Percentiles rank a stretch among this genome's conserved stretches.
phyloP scores from a whole-genome alignment of 2,329 filamentous ascomycete species.

The Bipolaris victoriae region DNA sequence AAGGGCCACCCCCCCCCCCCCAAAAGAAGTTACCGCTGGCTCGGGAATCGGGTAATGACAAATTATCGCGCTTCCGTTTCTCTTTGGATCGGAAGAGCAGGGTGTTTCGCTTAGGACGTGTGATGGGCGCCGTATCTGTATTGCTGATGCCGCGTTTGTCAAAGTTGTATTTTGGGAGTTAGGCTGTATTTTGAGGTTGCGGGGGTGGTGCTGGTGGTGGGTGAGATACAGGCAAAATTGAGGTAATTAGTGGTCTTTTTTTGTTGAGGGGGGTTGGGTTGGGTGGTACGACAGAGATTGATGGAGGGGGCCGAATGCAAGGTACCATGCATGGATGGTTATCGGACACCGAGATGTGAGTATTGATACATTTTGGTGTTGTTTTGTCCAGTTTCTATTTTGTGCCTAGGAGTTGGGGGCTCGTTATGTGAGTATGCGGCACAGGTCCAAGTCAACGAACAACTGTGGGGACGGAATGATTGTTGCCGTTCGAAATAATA shows the following conservation, averaged over 20 bases:
- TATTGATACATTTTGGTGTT: background rate
- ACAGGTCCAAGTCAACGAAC: background rate
- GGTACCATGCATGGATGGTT: background rate
- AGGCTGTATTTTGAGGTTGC: background rate
- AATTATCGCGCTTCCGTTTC: background rate
- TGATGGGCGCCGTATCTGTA: background rate
- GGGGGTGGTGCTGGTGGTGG: background rate
- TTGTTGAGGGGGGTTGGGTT: background rate
- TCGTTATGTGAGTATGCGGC: background rate
- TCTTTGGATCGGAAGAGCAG: too few relatives aligned
- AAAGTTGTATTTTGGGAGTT: too few relatives aligned
- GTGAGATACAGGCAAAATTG: background rate
- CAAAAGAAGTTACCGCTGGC: background rate
- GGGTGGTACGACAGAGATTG: background rate
- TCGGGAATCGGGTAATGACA: constrained; percentile 3
- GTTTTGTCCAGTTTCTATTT: background rate
- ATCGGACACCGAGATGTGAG: constrained; percentile 3
- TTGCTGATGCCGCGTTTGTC: background rate
- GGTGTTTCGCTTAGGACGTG: background rate
- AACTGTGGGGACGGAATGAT: background rate
- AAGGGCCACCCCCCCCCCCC: too few relatives aligned
- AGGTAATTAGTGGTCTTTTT: constrained; percentile 13
- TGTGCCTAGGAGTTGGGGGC: background rate
- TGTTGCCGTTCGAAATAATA: background rate
- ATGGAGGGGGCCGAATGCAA: background rate